Conservation (phyloP, 1,284 basidiomycete species). For the Schizophyllum amplum region DNA sequence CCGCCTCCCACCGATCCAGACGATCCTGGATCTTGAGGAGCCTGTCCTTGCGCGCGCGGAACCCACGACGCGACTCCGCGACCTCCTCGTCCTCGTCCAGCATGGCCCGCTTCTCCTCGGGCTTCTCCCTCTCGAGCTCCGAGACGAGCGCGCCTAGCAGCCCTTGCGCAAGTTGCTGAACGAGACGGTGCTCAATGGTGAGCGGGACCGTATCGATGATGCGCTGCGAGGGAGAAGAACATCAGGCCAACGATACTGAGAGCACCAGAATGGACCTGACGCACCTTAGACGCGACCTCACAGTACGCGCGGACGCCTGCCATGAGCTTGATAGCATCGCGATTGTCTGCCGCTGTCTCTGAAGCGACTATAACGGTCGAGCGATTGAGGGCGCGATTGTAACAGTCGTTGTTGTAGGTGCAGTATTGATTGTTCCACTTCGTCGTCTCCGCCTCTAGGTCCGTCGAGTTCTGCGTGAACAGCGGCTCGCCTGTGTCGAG, state of each 20-base stretch:
- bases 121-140: constrained; percentile 20
- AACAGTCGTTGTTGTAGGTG: not conserved
- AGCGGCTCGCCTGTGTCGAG: constrained; percentile 17
- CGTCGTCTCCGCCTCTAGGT: constrained; percentile 10
- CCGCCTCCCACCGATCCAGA: constrained; percentile 16
- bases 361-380: not conserved
- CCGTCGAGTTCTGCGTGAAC: constrained; percentile 19
- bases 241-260: not conserved
- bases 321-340: constrained; percentile 39
- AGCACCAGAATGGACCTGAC: constrained; percentile 1
- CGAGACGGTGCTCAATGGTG: constrained; percentile 41
- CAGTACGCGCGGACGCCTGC: constrained; percentile 45
- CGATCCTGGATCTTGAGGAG: constrained; percentile 29
- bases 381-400: not conserved
- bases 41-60: constrained; percentile 21
- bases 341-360: constrained; percentile 12
- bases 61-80: constrained; percentile 19
- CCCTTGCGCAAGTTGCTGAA: constrained; percentile 28
- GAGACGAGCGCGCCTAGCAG: constrained; percentile 34
- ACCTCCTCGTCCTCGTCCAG: constrained; percentile 36
- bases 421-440: constrained; percentile 16
- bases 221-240: constrained; percentile 29
- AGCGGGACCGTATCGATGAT: constrained; percentile 45
- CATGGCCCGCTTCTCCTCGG: constrained; percentile 23
- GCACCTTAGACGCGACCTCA: constrained; percentile 37